Evolutionary conservation across 352 stramenopile species (phyloP).

Genomic region (Aphanomyces astaci): DNA sequence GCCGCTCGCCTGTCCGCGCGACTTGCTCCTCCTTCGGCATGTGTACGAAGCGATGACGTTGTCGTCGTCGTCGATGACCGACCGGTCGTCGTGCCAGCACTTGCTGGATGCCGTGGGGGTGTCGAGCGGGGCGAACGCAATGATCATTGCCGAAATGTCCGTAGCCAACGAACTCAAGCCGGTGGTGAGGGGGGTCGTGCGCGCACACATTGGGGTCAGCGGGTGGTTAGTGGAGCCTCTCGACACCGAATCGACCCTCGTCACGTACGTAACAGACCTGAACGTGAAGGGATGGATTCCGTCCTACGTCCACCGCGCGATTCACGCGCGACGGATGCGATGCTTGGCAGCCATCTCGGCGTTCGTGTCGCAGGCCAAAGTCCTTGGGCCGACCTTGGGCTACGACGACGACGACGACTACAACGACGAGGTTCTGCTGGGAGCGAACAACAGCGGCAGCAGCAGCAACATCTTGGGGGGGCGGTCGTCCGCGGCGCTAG

Average conservation of each 20-base stretch:
- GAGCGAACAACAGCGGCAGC: conserved; percentile 31
- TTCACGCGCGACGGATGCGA: conserved; percentile 52
- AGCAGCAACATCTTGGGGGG: no score
- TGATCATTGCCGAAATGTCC: conserved; percentile 72
- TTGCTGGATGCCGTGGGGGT: conserved; percentile 31
- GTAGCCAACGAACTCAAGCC: conserved; percentile 69
- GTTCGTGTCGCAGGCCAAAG: conserved; percentile 52
- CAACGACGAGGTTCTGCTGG: conserved; percentile 33
- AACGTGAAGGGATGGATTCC: conserved; percentile 50
- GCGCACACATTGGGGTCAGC: conserved; percentile 51
- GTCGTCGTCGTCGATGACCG: conserved; percentile 30
- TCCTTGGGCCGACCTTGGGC: conserved; percentile 35
- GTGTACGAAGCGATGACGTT: conserved; percentile 48
- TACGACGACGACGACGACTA: conserved; percentile 35
- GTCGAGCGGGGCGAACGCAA: conserved; percentile 40
- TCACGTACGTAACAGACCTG: conserved; percentile 68
- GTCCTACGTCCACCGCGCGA: conserved; percentile 34
- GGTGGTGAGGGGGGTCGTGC: conserved; percentile 32
- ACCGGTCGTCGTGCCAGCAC: conserved; percentile 36
- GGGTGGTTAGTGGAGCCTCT: conserved; percentile 71
- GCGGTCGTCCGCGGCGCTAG: no score
- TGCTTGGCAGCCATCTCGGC: conserved; percentile 53
- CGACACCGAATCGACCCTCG: conserved; percentile 45
- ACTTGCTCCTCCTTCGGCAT: conserved; percentile 68
- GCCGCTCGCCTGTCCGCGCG: conserved; percentile 39